These are phyloP conservation scores for Ophiocordyceps camponoti-leonardi DNA, from an alignment of 2,329 filamentous ascomycete species.

Conservation along the genomic window DNA sequence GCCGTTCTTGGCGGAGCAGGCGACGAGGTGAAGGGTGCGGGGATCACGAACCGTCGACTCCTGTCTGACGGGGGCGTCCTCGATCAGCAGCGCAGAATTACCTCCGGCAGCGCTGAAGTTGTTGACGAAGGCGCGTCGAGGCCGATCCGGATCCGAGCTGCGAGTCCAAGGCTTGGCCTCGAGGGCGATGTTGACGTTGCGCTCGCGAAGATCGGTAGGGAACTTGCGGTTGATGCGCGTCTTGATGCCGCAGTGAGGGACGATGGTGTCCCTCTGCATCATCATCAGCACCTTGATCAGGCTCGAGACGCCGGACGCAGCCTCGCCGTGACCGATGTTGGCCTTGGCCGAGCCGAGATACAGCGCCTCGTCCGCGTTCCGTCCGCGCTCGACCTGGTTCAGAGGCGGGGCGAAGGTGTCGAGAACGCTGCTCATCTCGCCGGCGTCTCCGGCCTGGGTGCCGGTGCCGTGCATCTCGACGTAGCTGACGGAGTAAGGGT, in stretches of 20 bases:
- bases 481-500: constrained; percentile 62
- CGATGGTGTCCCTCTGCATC: constrained; percentile 38
- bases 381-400: constrained; percentile 26
- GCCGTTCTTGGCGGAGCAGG: constrained; percentile 4
- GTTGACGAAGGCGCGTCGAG: constrained; percentile 40
- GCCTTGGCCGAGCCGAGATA: constrained; percentile 47
- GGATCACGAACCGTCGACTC: constrained; percentile 16
- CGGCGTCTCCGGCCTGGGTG: constrained; percentile 71
- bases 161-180: constrained; percentile 32
- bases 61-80: constrained; percentile 32
- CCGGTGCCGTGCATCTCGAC: constrained; percentile 89
- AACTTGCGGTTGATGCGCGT: constrained; percentile 42
- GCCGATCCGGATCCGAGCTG: constrained; percentile 17
- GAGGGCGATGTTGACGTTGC: constrained; percentile 41
- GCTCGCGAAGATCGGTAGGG: constrained; percentile 35
- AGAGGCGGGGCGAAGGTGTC: constrained; percentile 38
- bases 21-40: constrained; percentile 12
- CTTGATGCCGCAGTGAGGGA: constrained; percentile 53
- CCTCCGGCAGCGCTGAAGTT: constrained; percentile 58
- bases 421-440: constrained; percentile 67
- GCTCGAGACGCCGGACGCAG: constrained; percentile 47
- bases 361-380: constrained; percentile 27
- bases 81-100: constrained; percentile 49
- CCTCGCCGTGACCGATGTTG: constrained; percentile 48
- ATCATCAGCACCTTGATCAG: constrained; percentile 42